Percentiles rank a stretch among this genome's conserved stretches.
Evolutionary conservation across 805 yeast genomes (phyloP).

Genomic region (Torulaspora delbrueckii): DNA sequence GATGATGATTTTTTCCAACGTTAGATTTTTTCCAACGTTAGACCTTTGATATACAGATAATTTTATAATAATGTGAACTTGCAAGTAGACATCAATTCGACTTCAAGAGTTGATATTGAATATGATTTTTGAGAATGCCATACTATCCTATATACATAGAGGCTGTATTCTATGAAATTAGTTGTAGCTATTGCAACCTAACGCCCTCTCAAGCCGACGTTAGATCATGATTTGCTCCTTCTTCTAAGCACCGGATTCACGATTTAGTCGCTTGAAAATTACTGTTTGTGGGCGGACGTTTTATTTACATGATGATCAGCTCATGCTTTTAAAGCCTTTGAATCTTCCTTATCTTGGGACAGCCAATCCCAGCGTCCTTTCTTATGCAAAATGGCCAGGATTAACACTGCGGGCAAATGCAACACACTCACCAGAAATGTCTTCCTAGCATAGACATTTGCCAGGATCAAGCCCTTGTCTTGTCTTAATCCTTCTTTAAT

Average conservation of each 20-base stretch:
- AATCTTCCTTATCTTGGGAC: slow-evolving; percentile 34
- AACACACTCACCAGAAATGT: slow-evolving; percentile 92
- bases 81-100: too few relatives aligned
- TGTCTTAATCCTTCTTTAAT: slow-evolving; percentile 34
- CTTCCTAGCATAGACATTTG: slow-evolving; percentile 70
- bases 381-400: slow-evolving; percentile 91
- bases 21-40: slow-evolving; percentile 46
- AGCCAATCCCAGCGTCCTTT: slow-evolving; percentile 91
- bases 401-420: slow-evolving; percentile 86
- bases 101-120: background rate
- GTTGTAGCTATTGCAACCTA: too few relatives aligned
- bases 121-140: background rate
- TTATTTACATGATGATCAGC: background rate
- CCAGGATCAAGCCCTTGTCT: slow-evolving; percentile 52
- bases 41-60: background rate
- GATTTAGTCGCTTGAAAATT: too few relatives aligned
- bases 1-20: slow-evolving; percentile 64
- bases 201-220: too few relatives aligned
- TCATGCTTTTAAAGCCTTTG: slow-evolving; percentile 1
- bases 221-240: too few relatives aligned
- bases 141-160: background rate
- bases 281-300: background rate
- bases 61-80: background rate
- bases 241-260: too few relatives aligned
- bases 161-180: background rate